phyloP scores from a whole-genome alignment of 768 basidiomycete species.

The Filobasidium wieringae region DNA sequence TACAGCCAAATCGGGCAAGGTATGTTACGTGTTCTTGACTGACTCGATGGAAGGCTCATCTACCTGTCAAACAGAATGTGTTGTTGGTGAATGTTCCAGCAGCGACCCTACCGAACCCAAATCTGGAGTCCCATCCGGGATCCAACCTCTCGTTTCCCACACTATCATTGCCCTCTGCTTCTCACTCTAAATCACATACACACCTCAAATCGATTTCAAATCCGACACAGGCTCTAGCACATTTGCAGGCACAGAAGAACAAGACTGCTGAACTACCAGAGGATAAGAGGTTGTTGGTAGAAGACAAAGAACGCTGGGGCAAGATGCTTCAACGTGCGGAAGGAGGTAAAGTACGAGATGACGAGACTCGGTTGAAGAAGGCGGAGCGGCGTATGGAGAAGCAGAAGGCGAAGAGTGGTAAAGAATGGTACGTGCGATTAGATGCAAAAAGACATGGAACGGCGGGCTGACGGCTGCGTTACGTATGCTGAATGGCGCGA shows the following conservation, averaged over 20 bases:
- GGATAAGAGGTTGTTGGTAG: slow-evolving; percentile 65
- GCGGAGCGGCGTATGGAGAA: slow-evolving; percentile 87
- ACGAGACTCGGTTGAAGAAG: slow-evolving; percentile 75
- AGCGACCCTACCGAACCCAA: neutral
- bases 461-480: neutral
- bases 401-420: slow-evolving; percentile 69
- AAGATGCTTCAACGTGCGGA: slow-evolving; percentile 79
- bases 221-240: slow-evolving; percentile 71
- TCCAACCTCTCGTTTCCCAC: slow-evolving; percentile 62
- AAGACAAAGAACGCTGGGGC: slow-evolving; percentile 77
- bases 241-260: slow-evolving; percentile 63
- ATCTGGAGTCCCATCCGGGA: slow-evolving; percentile 16
- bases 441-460: slow-evolving; percentile 10
- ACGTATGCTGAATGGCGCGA: neutral
- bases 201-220: slow-evolving; percentile 61
- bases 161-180: slow-evolving; percentile 45
- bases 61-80: neutral
- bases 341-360: slow-evolving; percentile 83
- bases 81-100: neutral
- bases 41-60: neutral
- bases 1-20: slow-evolving; percentile 30
- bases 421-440: slow-evolving; percentile 75
- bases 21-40: slow-evolving; percentile 1
- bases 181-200: slow-evolving; percentile 33
- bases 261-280: slow-evolving; percentile 65